These are phyloP conservation scores for Capsella bursapastoris DNA, from an alignment of 345 rosid genomes.

Conservation along the genomic window DNA sequence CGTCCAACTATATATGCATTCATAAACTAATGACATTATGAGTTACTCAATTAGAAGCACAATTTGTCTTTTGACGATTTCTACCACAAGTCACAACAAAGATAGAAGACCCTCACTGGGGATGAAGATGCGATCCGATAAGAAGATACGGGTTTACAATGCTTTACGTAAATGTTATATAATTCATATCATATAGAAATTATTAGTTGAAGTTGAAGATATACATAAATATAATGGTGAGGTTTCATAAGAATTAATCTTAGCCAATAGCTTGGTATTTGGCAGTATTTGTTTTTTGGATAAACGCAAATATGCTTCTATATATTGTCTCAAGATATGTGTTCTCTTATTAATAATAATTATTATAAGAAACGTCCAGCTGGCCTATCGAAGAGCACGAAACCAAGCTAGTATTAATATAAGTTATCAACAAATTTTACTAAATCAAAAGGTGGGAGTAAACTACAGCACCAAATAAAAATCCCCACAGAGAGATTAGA, in stretches of 20 bases:
- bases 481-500: neutral
- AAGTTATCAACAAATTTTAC: neutral
- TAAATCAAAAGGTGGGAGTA: neutral
- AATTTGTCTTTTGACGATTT: no score
- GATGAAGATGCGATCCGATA: no score
- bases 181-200: neutral
- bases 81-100: no score
- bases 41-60: neutral
- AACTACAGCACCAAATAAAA: neutral
- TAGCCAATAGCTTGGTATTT: neutral
- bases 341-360: neutral
- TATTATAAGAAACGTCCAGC: neutral
- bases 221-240: neutral
- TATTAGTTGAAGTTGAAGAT: neutral
- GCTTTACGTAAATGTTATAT: no score
- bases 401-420: neutral
- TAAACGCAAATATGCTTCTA: neutral
- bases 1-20: no score
- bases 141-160: no score
- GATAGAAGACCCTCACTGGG: no score
- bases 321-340: neutral
- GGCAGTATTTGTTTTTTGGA: no score
- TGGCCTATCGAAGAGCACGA: neutral
- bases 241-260: neutral
- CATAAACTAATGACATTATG: no score